A percentile compares a stretch with the other conserved stretches of the same genome.
Evolutionary conservation across 148 eudicot genomes (phyloP).

Genomic region (Mesembryanthemum crystallinum): DNA sequence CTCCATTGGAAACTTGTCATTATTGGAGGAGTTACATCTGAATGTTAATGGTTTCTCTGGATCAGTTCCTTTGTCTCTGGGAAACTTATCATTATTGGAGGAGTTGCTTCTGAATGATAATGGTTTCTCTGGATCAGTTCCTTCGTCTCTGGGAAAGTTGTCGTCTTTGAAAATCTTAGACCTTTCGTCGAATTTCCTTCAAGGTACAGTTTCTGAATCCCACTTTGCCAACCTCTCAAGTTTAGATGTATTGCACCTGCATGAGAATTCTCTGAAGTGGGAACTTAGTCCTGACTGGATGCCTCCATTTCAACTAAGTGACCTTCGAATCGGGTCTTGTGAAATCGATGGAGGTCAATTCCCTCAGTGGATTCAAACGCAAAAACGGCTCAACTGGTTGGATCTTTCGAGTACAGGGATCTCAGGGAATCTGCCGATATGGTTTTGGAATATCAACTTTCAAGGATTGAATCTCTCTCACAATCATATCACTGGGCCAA

Average conservation of each 20-base stretch:
- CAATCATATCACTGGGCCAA: constrained; percentile 14
- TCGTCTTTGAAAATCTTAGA: constrained; percentile 1
- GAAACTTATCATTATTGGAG: background rate
- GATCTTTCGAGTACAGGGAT: constrained; percentile 23
- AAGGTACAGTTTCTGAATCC: constrained; percentile 25
- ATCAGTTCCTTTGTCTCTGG: background rate
- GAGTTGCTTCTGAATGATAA: background rate
- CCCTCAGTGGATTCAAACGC: constrained; percentile 31
- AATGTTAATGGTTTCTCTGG: background rate
- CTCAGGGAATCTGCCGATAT: constrained; percentile 13
- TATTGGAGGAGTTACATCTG: background rate
- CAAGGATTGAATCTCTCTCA: constrained; percentile 27
- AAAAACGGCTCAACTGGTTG: constrained; percentile 13
- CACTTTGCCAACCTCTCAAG: constrained; percentile 28
- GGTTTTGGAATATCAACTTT: constrained; percentile 24
- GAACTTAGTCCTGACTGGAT: constrained; percentile 31
- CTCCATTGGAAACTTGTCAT: constrained; percentile 1
- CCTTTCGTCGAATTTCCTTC: constrained; percentile 19
- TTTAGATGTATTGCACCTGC: constrained; percentile 5
- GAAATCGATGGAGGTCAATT: constrained; percentile 16
- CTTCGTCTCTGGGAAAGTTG: background rate
- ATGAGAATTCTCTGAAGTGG: constrained; percentile 9
- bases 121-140: background rate
- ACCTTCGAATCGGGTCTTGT: constrained; percentile 15
- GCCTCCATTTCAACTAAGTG: constrained; percentile 34